phyloP scores from a whole-genome alignment of 352 stramenopile species.

The Elongisporangium senticosum region DNA sequence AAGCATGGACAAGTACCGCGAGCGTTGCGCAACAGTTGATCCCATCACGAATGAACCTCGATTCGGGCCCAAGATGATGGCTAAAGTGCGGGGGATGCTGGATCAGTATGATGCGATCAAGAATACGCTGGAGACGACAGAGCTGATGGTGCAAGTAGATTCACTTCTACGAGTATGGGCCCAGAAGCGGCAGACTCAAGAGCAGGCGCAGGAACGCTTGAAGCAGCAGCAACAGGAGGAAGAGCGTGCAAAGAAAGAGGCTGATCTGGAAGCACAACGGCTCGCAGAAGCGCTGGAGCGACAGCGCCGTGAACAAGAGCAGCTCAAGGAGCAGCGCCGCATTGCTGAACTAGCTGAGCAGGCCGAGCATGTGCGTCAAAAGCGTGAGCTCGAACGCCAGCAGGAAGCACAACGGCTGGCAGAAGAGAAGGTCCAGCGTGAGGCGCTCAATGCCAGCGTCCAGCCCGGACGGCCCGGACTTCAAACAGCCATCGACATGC shows the following conservation, averaged over 20 bases:
- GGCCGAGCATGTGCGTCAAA: conserved; percentile 53
- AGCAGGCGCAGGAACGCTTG: conserved; percentile 9
- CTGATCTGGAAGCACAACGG: conserved; percentile 7
- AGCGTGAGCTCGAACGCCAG: conserved; percentile 22
- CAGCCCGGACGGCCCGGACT: conserved; percentile 37
- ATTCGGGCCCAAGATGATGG: conserved; percentile 74
- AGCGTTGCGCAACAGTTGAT: conserved; percentile 50
- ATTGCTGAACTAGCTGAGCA: conserved; percentile 40
- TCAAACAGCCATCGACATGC: conserved; percentile 27
- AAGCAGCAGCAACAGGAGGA: conserved; percentile 16
- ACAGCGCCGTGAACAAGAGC: conserved; percentile 13
- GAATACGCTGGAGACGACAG: conserved; percentile 18
- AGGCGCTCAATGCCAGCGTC: conserved; percentile 26
- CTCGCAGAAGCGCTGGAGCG: conserved; percentile 11
- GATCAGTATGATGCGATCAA: conserved; percentile 39
- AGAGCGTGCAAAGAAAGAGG: conserved; percentile 12
- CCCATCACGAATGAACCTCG: conserved; percentile 64
- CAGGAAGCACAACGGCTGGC: conserved; percentile 27
- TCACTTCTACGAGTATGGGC: not conserved
- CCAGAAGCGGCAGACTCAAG: conserved; percentile 8
- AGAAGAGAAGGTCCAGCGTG: conserved; percentile 26
- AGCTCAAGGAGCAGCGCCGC: conserved; percentile 14
- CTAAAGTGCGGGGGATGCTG: conserved; percentile 54
- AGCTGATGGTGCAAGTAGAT: conserved; percentile 11
- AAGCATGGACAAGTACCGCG: conserved; percentile 49